These are phyloP conservation scores for Amoeboradix gromovi DNA, from an alignment of 371 early-diverging fungal genomes.

Conservation along the genomic window DNA sequence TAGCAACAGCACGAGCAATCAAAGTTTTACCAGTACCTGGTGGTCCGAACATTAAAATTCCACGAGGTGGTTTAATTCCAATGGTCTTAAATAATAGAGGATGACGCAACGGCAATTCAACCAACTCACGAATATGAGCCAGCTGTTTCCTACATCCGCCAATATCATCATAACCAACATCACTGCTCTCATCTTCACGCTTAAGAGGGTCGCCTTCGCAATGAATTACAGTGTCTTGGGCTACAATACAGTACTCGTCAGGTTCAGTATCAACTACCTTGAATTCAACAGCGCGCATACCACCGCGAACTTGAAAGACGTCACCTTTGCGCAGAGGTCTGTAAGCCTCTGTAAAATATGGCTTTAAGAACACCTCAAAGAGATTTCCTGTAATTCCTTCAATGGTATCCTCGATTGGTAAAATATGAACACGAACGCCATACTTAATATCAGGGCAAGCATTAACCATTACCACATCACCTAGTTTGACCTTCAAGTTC, in stretches of 20 bases:
- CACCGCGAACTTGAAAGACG: conserved; percentile 73
- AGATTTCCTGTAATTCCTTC: conserved; percentile 89
- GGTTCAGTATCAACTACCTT: conserved; percentile 93
- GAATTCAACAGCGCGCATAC: conserved; percentile 94
- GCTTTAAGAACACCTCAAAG: conserved; percentile 88
- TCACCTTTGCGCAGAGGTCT: conserved; percentile 84
- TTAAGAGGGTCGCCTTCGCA: conserved; percentile 91
- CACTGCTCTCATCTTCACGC: conserved; percentile 88
- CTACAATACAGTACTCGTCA: conserved; percentile 77
- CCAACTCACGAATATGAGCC: conserved; percentile 96
- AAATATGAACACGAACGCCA: conserved; percentile 74
- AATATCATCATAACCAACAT: conserved; percentile 96
- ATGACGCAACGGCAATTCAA: conserved; percentile 93
- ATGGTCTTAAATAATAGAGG: conserved; percentile 87
- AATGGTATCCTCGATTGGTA: conserved; percentile 93
- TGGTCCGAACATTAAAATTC: conserved; percentile 27
- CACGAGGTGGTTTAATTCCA: conserved; percentile 96
- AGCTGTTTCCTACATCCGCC: conserved; percentile 97
- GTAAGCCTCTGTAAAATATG: conserved; percentile 86
- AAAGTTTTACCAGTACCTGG: conserved; percentile 25
- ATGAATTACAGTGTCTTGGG: conserved; percentile 90
- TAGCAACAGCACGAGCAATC: conserved; percentile 46
- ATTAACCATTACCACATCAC: conserved; percentile 91
- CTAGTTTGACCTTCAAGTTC: conserved; percentile 86
- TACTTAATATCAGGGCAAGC: conserved; percentile 80